Evolutionary conservation across 2,329 filamentous ascomycete genomes (phyloP), one percentile per base, ranked within the genome.

Genomic region (Cladosporium sp.): DNA sequence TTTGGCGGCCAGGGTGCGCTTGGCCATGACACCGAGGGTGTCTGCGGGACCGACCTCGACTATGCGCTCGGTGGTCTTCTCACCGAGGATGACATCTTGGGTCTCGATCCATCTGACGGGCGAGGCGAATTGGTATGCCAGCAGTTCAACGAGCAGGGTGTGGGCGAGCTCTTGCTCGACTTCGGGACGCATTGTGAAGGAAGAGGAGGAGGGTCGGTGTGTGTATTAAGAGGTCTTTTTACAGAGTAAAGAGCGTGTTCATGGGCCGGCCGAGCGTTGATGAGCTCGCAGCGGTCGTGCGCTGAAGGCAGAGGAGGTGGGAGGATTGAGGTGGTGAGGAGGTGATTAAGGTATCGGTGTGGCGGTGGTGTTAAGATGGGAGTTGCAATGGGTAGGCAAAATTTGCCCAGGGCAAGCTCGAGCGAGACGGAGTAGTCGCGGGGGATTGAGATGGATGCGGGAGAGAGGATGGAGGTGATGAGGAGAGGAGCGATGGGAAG

Each of bases 91-190:
- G 64, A 99, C 93, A 92, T 99, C 93, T 76, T 99, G 93, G 50
- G 93, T 99, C 76, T 99, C 93, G 73, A 99, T 99, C 93, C 93
- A 99, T 84, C 93, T 86, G 64, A 99, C 93, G 44, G 93, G 93
- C 49, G 92, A 97, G 64, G 93, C 93, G 73, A 99, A 99, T 71
- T 99, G 93, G 75, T 97, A 99, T 78, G 93, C 93, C 62, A 99
- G 84, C 58, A 99, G 88, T 84, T 99, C 93, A 60, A 99, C 89
- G 69, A 99, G 88, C 74, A 99, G 83, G 61, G 92, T 97, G 75
- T 99, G 92, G 68, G 93, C 88, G 73, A 99, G 88, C 80, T 99
- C 93, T 76, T 99, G 93, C 84, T 99, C 92, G 73, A 97, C 80
- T 83, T 99, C 93, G 72, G 93, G 93, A 79, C 89, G 89, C 92